These are phyloP conservation scores for Chaetomium globosum DNA, from an alignment of 2,329 filamentous ascomycete genomes.

Conservation along the genomic window DNA sequence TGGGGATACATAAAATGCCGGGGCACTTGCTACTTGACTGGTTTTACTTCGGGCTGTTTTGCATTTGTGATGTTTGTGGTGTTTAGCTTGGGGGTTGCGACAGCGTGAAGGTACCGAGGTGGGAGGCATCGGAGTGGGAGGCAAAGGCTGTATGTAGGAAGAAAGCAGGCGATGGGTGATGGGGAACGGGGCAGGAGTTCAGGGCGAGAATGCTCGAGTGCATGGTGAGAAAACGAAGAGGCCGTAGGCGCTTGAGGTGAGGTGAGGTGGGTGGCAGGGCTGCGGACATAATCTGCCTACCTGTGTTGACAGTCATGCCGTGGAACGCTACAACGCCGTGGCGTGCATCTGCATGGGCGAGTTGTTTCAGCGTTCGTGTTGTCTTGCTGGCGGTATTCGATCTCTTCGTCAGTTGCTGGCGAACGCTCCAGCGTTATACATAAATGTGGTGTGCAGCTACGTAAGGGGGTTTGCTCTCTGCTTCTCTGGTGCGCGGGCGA, in stretches of 20 bases:
- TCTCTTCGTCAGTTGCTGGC: neutral
- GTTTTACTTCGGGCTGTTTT: neutral
- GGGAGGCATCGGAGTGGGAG: neutral
- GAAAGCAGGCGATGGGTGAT: neutral
- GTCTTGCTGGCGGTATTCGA: neutral
- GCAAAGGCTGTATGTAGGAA: neutral
- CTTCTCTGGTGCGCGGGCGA: neutral
- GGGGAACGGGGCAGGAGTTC: too few species aligned
- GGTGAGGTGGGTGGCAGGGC: neutral
- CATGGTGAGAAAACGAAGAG: neutral
- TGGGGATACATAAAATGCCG: constrained; percentile 7
- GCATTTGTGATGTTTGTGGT: neutral
- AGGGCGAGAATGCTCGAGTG: neutral
- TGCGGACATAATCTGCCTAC: neutral
- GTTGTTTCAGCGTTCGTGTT: neutral
- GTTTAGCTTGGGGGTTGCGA: neutral
- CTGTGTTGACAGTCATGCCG: neutral
- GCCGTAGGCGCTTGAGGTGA: neutral
- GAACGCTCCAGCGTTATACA: neutral
- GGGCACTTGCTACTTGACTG: neutral
- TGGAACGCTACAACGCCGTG: neutral
- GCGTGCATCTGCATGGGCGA: neutral
- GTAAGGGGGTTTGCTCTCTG: neutral
- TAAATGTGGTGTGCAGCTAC: neutral
- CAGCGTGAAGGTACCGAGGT: neutral